Base-by-base conservation (phyloP, 345 rosid genomes). In the Cochlearia excelsa region DNA sequence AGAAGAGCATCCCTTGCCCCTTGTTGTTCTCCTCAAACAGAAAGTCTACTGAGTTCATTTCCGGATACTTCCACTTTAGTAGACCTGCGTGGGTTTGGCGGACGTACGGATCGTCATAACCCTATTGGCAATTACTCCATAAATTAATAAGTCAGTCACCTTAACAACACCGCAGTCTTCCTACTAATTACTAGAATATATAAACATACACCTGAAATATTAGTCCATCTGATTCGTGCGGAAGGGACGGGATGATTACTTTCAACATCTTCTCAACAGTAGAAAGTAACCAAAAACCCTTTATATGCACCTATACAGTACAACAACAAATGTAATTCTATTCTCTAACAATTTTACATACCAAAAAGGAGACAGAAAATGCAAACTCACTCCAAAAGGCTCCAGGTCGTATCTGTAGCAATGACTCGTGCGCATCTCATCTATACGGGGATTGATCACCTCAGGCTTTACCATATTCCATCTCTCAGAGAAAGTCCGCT, bases 201-300 rank as follows among this genome's bases (percentile, higher is more conserved):
- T 16, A 16, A 16, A 16, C 23, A 16, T 16, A 16, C 23, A 93
- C 99, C 96, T 93, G 97, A 77, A 93, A 89, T 72, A 93, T 85
- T 51, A 89, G 86, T 30, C 99, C 99, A 78, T 93, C 99, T 23
- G 99, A 85, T 65, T 89, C 97, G 79, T 93, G 99, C 23, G 97
- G 82, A 59, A 93, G 95, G 70, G 50, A 76, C 2, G 97, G 93
- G 61, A 87, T 93, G 61, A 81, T 81, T 53, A 52, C 82, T 72
- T 80, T 90, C 64, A 93, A 70, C 51, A 93, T 62, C 82, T 84
- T 93, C 63, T 74, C 80, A 46, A 89, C 96, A 16, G 92, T 72
- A 56, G 96, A 85, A 33, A 93, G 92, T 79, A 84, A 48, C 90
- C 90, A 93, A 77, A 93, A 93, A 55, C 81, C 90, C 75, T 93